A percentile compares a stretch with the other conserved stretches of the same genome.
Conservation (phyloP, 176 grass and related monocot genomes). For the Zoysia pacifica region DNA sequence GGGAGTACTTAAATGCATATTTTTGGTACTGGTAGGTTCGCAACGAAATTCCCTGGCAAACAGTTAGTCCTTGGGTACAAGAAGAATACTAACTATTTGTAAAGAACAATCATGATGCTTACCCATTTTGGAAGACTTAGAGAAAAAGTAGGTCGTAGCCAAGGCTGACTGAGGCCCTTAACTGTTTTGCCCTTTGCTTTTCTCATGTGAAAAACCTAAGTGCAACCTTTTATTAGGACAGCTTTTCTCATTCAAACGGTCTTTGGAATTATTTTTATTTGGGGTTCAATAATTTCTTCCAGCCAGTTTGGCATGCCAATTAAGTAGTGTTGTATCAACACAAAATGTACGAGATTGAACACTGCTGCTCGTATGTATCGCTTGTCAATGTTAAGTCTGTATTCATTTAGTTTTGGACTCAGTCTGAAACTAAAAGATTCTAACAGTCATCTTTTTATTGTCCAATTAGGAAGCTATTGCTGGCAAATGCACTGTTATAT, state of each 20-base stretch:
- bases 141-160: constrained; percentile 10
- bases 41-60: constrained; percentile 23
- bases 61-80: constrained; percentile 2
- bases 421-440: constrained; percentile 30
- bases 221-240: constrained; percentile 21
- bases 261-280: not conserved
- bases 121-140: constrained; percentile 25
- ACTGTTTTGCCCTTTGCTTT: not conserved
- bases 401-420: constrained; percentile 4
- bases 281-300: constrained; percentile 19
- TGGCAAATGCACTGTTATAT: constrained; percentile 90
- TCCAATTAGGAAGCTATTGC: constrained; percentile 69
- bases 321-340: not conserved
- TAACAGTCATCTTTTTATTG: constrained; percentile 33
- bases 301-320: constrained; percentile 10
- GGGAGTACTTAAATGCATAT: not conserved
- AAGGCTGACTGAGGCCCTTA: constrained; percentile 24
- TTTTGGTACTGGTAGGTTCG: constrained; percentile 5
- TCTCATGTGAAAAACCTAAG: constrained; percentile 15
- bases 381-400: constrained; percentile 12
- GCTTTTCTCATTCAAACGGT: not conserved
- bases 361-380: constrained; percentile 8
- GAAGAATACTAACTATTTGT: constrained; percentile 2
- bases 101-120: not conserved
- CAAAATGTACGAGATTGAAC: not conserved